Conservation (phyloP, 257 asterid species). For the Nicotiana sylvestris region DNA sequence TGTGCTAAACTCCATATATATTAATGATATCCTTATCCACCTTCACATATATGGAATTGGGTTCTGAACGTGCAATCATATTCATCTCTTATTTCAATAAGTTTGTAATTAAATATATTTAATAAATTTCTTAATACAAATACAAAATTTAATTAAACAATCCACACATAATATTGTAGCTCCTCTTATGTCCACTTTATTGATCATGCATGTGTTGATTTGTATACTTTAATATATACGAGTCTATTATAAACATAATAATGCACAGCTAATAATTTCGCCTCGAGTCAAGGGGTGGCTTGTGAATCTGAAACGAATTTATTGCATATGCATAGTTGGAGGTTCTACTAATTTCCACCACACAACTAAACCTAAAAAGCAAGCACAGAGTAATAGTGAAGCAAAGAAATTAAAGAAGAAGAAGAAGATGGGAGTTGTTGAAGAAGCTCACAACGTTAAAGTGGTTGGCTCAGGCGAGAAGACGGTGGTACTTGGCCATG, state of each 20-base stretch:
- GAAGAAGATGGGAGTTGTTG: neutral
- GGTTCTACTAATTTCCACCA: neutral
- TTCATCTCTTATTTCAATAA: no score
- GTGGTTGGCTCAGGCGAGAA: slow-evolving; percentile 28
- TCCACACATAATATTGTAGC: no score
- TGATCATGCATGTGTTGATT: neutral
- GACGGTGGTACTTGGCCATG: slow-evolving; percentile 30
- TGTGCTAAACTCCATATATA: neutral
- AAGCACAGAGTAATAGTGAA: neutral
- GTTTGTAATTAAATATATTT: no score
- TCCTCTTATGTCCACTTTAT: neutral
- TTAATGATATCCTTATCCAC: neutral
- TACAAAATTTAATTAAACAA: no score
- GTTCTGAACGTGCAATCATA: no score
- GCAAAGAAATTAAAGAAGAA: neutral
- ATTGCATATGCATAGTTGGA: neutral
- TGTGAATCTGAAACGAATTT: neutral
- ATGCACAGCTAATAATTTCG: neutral
- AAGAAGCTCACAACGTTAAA: slow-evolving; percentile 33
- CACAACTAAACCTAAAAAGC: neutral
- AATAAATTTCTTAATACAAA: no score
- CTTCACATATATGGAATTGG: no score
- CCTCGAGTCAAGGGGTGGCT: neutral
- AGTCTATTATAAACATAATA: no score
- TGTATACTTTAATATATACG: neutral